Base-by-base conservation (phyloP, 1,139 yeast genomes). In the Pichia sp. region DNA sequence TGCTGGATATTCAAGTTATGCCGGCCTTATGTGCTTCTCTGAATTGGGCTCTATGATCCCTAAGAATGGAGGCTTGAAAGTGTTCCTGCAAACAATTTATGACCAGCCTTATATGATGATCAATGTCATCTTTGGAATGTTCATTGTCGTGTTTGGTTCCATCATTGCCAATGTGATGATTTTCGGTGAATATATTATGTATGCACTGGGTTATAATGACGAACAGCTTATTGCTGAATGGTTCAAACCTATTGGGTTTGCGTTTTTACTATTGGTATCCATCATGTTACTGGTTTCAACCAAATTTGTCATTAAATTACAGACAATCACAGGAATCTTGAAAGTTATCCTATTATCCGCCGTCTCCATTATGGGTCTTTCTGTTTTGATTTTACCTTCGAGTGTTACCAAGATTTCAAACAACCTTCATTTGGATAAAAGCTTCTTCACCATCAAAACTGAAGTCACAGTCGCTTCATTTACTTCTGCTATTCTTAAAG, bases 41-140 rank as follows among this genome's bases (percentile, higher is more conserved):
- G 92, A 83, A 55, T 63, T 82, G 50, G 90, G 92, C 0, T 75
- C 83, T 4, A 68, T 81, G 53, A 69, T 82, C 8, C 88, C 90
- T 0, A 65, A 85, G 57, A 78, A 81, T 52, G 92, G 94, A 3
- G 94, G 92, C 0, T 73, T 81, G 34, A 83, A 83, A 55, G 81
- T 78, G 26, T 83, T 83, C 51, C 61, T 83, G 50, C 90, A 82
- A 57, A 75, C 73, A 51, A 75, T 82, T 27, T 83, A 79, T 56
- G 69, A 73, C 44, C 72, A 64, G 49, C 92, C 90, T 0, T 67
- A 65, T 44, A 66, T 78, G 66, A 62, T 82, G 59, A 72, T 77
- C 43, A 74, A 82, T 42, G 85, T 80, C 7, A 67, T 79, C 3
- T 75, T 74, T 54, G 75, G 77, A 52, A 59, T 78, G 2, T 80